Evolutionary conservation across 805 yeast species (phyloP).

Genomic region (Saturnispora sekii): DNA sequence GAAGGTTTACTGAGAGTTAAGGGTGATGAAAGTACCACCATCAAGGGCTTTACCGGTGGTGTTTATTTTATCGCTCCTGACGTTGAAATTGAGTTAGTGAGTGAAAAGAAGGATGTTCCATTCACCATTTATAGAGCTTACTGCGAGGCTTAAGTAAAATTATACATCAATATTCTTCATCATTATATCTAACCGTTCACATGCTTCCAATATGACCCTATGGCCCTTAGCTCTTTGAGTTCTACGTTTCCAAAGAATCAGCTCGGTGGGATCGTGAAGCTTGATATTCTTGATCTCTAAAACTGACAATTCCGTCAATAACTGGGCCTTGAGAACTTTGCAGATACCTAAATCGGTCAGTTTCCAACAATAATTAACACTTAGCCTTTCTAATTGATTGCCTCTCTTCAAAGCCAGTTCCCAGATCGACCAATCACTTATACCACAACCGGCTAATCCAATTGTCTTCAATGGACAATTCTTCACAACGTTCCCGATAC

Average conservation of each 20-base stretch:
- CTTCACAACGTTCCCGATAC: constrained; percentile 47
- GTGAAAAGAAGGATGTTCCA: constrained; percentile 33
- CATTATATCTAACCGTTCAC: constrained; percentile 55
- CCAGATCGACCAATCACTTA: constrained; percentile 74
- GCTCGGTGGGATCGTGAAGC: constrained; percentile 49
- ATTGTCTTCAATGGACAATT: constrained; percentile 56
- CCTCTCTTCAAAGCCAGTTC: constrained; percentile 51
- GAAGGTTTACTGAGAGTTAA: constrained; percentile 46
- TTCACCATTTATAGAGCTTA: constrained; percentile 88
- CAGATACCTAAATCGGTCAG: constrained; percentile 25
- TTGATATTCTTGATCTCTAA: constrained; percentile 65
- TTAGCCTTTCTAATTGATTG: constrained; percentile 47
- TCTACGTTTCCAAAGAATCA: constrained; percentile 54
- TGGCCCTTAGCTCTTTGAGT: constrained; percentile 35
- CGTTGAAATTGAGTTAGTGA: constrained; percentile 49
- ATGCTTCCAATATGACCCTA: constrained; percentile 59
- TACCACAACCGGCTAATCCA: constrained; percentile 82
- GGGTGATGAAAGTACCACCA: constrained; percentile 30
- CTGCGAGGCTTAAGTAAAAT: constrained; percentile 48
- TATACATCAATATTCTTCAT: constrained; percentile 28
- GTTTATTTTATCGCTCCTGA: constrained; percentile 82
- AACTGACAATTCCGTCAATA: constrained; percentile 54
- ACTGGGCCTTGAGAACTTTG: constrained; percentile 31
- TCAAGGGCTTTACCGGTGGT: constrained; percentile 56
- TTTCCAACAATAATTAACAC: constrained; percentile 61